These are phyloP conservation scores for Boletus coccyginus DNA, from an alignment of 768 basidiomycete species.

Conservation along the genomic window DNA sequence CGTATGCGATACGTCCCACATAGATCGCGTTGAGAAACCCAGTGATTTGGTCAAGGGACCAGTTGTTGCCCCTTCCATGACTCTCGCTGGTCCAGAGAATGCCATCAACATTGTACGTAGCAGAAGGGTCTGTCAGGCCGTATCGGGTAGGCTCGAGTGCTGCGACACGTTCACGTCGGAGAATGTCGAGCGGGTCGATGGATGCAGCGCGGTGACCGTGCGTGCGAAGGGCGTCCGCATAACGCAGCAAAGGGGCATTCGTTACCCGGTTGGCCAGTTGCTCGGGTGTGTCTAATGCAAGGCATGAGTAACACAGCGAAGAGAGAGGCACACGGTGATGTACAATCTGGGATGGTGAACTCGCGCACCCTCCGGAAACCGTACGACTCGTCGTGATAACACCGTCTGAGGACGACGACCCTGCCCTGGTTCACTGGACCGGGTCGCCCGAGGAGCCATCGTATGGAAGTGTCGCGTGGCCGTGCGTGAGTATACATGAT, in stretches of 20 bases:
- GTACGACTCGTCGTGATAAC: slow-evolving; percentile 78
- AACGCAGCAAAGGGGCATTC: slow-evolving; percentile 81
- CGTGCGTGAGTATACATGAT: slow-evolving; percentile 19
- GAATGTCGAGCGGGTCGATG: slow-evolving; percentile 85
- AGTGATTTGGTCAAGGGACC: slow-evolving; percentile 71
- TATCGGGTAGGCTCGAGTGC: slow-evolving; percentile 79
- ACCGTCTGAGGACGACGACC: slow-evolving; percentile 26
- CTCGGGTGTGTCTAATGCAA: slow-evolving; percentile 50
- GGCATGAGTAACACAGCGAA: not conserved
- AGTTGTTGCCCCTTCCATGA: slow-evolving; percentile 38
- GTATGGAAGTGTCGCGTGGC: slow-evolving; percentile 11
- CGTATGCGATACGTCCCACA: slow-evolving; percentile 84
- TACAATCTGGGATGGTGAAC: slow-evolving; percentile 72
- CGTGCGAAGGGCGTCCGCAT: slow-evolving; percentile 84
- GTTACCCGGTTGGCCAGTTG: slow-evolving; percentile 65
- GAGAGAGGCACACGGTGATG: slow-evolving; percentile 23
- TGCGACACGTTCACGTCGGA: slow-evolving; percentile 76
- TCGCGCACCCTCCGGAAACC: slow-evolving; percentile 66
- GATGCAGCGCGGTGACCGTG: slow-evolving; percentile 83
- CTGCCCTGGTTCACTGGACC: slow-evolving; percentile 6
- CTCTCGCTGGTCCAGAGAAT: slow-evolving; percentile 65
- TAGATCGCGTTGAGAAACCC: slow-evolving; percentile 71
- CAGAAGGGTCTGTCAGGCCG: slow-evolving; percentile 54
- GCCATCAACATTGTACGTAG: slow-evolving; percentile 70
- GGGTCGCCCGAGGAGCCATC: slow-evolving; percentile 8